These are phyloP conservation scores for Salix udensis DNA, from an alignment of 345 rosid genomes.

Conservation along the genomic window DNA sequence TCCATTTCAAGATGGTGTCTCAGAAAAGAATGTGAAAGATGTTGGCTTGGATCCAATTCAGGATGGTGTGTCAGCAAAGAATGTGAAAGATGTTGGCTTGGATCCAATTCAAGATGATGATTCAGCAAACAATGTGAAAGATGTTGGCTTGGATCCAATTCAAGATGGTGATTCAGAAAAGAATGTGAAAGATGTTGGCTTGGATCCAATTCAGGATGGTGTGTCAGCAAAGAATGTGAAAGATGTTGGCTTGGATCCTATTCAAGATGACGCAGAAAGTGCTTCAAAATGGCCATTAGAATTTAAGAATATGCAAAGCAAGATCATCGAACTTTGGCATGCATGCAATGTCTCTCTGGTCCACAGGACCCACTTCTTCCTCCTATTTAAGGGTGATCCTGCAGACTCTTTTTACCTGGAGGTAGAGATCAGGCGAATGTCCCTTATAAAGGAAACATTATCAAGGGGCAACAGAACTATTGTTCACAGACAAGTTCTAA, in stretches of 20 bases:
- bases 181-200: too few relatives aligned
- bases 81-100: constrained; percentile 13
- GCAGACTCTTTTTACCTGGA: constrained; percentile 81
- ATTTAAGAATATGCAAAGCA: constrained; percentile 61
- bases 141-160: too few relatives aligned
- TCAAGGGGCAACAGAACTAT: constrained; percentile 39
- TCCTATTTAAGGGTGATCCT: constrained; percentile 73
- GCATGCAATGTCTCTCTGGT: constrained; percentile 68
- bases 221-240: too few relatives aligned
- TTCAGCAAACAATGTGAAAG: too few relatives aligned
- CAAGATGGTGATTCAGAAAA: too few relatives aligned
- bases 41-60: too few relatives aligned
- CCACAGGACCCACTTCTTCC: constrained; percentile 88
- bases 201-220: too few relatives aligned
- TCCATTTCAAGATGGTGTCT: constrained; percentile 45
- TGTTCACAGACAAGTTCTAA: constrained; percentile 45
- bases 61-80: too few relatives aligned
- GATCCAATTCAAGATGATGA: constrained; percentile 69
- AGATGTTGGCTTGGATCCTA: constrained; percentile 48
- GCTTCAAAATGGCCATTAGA: constrained; percentile 49
- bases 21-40: too few relatives aligned
- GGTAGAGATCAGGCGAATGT: constrained; percentile 72
- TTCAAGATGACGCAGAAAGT: constrained; percentile 42
- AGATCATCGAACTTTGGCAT: constrained; percentile 83
- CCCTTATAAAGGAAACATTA: constrained; percentile 58